A percentile compares a stretch with the other conserved stretches of the same genome.
Conservation (phyloP, 495 filamentous ascomycete genomes). For the Xylona heveae region DNA sequence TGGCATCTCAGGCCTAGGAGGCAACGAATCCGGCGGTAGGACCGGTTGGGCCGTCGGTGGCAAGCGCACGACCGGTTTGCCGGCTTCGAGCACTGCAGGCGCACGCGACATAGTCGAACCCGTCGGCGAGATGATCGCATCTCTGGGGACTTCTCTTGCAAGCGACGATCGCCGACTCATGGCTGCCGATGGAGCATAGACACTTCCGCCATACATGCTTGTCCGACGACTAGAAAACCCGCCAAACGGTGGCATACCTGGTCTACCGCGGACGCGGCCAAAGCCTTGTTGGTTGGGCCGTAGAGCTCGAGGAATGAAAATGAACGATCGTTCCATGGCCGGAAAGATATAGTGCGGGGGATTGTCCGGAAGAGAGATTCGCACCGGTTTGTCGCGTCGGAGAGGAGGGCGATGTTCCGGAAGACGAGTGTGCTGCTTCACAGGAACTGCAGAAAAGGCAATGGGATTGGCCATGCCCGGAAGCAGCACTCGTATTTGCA, state of each 20-base stretch:
- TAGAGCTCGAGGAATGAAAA: constrained; percentile 89
- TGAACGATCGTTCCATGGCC: constrained; percentile 73
- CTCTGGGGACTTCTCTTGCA: constrained; percentile 42
- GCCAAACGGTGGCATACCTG: constrained; percentile 37
- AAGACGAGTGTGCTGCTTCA: constrained; percentile 76
- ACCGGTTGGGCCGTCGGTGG: constrained; percentile 35
- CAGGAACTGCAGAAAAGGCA: constrained; percentile 45
- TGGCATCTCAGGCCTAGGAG: neutral
- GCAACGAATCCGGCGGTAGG: constrained; percentile 7
- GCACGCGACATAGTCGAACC: constrained; percentile 54
- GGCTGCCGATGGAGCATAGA: constrained; percentile 77
- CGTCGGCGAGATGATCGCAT: constrained; percentile 52
- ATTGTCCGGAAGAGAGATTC: constrained; percentile 69
- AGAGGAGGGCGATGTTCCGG: constrained; percentile 89
- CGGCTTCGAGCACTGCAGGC: constrained; percentile 30
- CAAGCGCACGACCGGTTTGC: constrained; percentile 67
- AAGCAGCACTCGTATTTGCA: constrained; percentile 63
- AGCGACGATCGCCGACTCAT: constrained; percentile 84
- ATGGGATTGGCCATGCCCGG: constrained; percentile 51
- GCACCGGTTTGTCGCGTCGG: constrained; percentile 88
- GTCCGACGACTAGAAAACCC: constrained; percentile 51
- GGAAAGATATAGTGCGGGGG: constrained; percentile 77
- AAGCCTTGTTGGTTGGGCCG: constrained; percentile 78
- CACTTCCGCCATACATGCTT: constrained; percentile 61
- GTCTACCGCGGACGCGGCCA: constrained; percentile 42